Conservation (phyloP, 2,329 filamentous ascomycete species). For the Colletotrichum siamense region DNA sequence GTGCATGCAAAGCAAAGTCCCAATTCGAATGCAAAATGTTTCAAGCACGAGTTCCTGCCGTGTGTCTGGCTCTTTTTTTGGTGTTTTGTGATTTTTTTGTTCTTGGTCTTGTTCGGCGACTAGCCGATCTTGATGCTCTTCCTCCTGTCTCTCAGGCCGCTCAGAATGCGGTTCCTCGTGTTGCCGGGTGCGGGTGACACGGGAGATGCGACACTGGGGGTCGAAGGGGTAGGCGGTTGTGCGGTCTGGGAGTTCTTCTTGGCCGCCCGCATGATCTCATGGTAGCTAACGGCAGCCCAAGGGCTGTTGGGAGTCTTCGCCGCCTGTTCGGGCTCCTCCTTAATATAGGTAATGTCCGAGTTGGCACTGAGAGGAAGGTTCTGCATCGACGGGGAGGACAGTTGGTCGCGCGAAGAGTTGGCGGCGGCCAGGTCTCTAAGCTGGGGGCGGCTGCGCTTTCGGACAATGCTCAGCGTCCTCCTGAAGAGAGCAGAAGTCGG, state of each 20-base stretch:
- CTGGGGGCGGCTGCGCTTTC: slow-evolving; percentile 59
- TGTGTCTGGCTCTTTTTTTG: background rate
- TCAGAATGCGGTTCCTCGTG: slow-evolving; percentile 35
- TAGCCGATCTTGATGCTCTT: slow-evolving; percentile 42
- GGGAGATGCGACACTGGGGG: slow-evolving; percentile 32
- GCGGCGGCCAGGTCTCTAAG: slow-evolving; percentile 42
- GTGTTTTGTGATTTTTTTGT: background rate
- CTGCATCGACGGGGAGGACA: slow-evolving; percentile 25
- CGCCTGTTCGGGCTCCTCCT: slow-evolving; percentile 28
- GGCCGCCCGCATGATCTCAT: slow-evolving; percentile 50
- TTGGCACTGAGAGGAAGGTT: slow-evolving; percentile 38
- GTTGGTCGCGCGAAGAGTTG: slow-evolving; percentile 37
- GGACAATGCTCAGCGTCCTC: slow-evolving; percentile 58
- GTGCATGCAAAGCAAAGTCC: slow-evolving; percentile 21
- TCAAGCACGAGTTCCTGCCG: background rate
- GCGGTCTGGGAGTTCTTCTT: slow-evolving; percentile 44
- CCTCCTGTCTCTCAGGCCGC: slow-evolving; percentile 40
- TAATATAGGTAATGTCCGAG: slow-evolving; percentile 37
- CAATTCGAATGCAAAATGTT: slow-evolving; percentile 11
- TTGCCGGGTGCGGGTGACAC: slow-evolving; percentile 27
- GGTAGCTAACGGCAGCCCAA: slow-evolving; percentile 47
- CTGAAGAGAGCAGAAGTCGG: slow-evolving; percentile 53
- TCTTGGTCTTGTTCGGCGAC: background rate
- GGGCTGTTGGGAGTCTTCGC: slow-evolving; percentile 27
- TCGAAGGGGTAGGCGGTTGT: slow-evolving; percentile 21